phyloP scores from a whole-genome alignment of 2,329 filamentous ascomycete species.

The Thermothelomyces thermophilus region DNA sequence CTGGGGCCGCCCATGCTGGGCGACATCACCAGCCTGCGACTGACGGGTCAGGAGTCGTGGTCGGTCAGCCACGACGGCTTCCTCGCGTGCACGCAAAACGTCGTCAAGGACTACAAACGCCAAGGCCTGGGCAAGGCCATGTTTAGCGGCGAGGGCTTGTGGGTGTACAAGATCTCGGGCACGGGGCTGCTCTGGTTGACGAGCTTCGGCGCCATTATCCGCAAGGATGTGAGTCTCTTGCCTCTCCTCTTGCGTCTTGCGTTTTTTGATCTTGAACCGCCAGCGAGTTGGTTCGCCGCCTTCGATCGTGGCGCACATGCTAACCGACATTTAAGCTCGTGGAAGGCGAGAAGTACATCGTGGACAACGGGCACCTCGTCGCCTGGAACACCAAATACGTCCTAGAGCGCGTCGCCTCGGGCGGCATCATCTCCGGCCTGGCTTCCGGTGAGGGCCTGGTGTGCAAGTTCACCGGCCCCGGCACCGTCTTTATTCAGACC shows the following conservation, averaged over 20 bases:
- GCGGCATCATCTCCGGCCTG: constrained; percentile 84
- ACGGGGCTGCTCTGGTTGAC: constrained; percentile 81
- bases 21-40: constrained; percentile 73
- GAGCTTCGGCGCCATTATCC: constrained; percentile 89
- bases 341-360: constrained; percentile 78
- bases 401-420: constrained; percentile 81
- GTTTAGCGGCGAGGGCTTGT: constrained; percentile 89
- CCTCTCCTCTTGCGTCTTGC: constrained; percentile 12
- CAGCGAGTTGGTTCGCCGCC: too few species aligned
- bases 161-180: constrained; percentile 80
- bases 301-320: too few species aligned
- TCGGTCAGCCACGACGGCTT: constrained; percentile 81
- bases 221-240: constrained; percentile 69
- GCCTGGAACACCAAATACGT: constrained; percentile 96
- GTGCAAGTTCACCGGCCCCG: constrained; percentile 89
- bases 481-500: constrained; percentile 88
- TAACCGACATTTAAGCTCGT: constrained; percentile 36
- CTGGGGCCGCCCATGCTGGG: constrained; percentile 74
- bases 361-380: constrained; percentile 88
- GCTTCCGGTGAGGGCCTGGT: constrained; percentile 81
- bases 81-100: constrained; percentile 76
- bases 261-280: too few species aligned
- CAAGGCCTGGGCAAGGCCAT: constrained; percentile 85
- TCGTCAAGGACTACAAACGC: constrained; percentile 79
- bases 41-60: constrained; percentile 71